Base-by-base conservation (phyloP, 1,284 basidiomycete species). In the Fomitopsis schrenkii region DNA sequence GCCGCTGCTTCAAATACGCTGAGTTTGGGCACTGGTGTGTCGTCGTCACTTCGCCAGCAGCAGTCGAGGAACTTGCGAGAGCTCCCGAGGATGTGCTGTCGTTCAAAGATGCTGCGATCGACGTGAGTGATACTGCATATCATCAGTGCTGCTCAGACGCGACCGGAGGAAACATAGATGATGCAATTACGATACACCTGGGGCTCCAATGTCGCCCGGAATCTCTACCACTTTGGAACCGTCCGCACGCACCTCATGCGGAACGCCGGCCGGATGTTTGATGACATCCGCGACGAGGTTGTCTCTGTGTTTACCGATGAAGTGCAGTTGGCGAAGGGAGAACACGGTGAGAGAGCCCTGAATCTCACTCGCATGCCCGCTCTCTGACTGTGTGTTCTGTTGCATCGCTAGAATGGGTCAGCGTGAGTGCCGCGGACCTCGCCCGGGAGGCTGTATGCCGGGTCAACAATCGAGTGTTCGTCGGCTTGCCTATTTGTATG, bases 181-280 rank as follows among this genome's bases (percentile, higher is more conserved):
- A 50, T 71, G 17, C 63, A 70, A 22, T 58, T 63, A 9, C 26
- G 2, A 5, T 67, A 71, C 54, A 67, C 66, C 5, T 55, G 74
- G 5, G 72, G 72, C 14, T 48, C 56, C 1, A 60, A 66, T 9
- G 60, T 68, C 10, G 50, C 60, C 28, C 52, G 61, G 5, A 67
- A 74, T 60, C 67, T 63, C 0, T 72, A 72, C 56, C 71, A 73
- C 53, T 62, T 73, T n/a, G 33, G 59, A 1, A 62, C 70, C 10
- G 63, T 74, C 41, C 66, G 64, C 48, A 64, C 66, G 8, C 64
- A 67, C 1, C 63, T 74, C 15, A 63, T 67, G 9, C 57, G 64
- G 5, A 61, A 63, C 42, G 55, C 64, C 14, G 53, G 36, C 1
- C 41, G 28, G 33, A 10, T 66, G 30, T 64, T 67, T 26, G 55